These are phyloP conservation scores for Chrysanthemum makinoi DNA, from an alignment of 129 eudicot species.

Conservation along the genomic window DNA sequence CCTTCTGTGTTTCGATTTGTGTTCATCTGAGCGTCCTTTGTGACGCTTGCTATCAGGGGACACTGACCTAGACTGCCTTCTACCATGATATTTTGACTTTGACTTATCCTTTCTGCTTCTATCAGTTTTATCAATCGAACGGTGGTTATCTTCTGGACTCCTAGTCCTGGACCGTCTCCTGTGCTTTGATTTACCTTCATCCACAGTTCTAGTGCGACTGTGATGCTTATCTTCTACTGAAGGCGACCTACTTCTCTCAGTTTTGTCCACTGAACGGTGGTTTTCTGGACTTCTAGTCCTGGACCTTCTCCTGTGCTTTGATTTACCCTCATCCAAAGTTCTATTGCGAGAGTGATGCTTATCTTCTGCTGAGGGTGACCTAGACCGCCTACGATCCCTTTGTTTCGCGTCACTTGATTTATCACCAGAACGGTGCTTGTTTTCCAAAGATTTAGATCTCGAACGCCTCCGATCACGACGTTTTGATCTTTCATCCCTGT, in stretches of 20 bases:
- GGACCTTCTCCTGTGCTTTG: slow-evolving; percentile 49
- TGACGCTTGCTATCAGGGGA: slow-evolving; percentile 49
- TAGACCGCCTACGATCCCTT: slow-evolving; percentile 57
- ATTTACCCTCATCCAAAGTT: slow-evolving; percentile 28
- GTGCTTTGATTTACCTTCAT: slow-evolving; percentile 44
- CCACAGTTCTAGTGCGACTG: slow-evolving; percentile 29
- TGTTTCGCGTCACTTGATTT: slow-evolving; percentile 45
- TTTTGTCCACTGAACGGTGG: slow-evolving; percentile 44
- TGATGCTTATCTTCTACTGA: slow-evolving; percentile 51
- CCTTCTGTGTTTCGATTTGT: slow-evolving; percentile 47
- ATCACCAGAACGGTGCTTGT: slow-evolving; percentile 45
- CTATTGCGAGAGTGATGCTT: slow-evolving; percentile 36
- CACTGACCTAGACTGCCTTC: slow-evolving; percentile 63
- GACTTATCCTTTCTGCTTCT: slow-evolving; percentile 49
- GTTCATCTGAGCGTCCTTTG: slow-evolving; percentile 39
- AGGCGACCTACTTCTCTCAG: slow-evolving; percentile 34
- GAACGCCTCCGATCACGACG: slow-evolving; percentile 60
- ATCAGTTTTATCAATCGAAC: slow-evolving; percentile 44
- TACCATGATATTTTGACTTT: slow-evolving; percentile 45
- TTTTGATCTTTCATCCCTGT: slow-evolving; percentile 51
- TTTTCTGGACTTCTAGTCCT: slow-evolving; percentile 58
- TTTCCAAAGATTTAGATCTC: slow-evolving; percentile 69
- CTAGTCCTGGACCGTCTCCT: slow-evolving; percentile 59
- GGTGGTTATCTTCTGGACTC: slow-evolving; percentile 51
- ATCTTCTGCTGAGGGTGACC: slow-evolving; percentile 64